Conservation (phyloP, 495 filamentous ascomycete species). For the Viridothelium virens region DNA sequence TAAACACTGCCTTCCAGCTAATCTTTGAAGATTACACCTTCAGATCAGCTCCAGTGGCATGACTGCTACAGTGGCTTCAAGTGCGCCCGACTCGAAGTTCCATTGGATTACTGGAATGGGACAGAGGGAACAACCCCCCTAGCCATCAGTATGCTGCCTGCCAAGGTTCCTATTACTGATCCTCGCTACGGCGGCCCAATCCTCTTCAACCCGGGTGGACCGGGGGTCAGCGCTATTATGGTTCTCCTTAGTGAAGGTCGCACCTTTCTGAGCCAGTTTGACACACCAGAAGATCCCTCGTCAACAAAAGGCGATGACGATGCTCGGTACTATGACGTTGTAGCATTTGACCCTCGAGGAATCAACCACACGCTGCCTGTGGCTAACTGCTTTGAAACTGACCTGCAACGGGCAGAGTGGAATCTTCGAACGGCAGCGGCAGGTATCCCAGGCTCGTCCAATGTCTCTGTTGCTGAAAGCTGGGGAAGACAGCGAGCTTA, state of each 20-base stretch:
- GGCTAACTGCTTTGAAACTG: slow-evolving; percentile 39
- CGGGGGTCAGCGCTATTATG: slow-evolving; percentile 36
- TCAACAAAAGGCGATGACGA: background rate
- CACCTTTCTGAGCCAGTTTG: slow-evolving; percentile 31
- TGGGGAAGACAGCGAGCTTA: background rate
- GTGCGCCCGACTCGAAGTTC: slow-evolving; percentile 33
- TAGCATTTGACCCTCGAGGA: slow-evolving; percentile 44
- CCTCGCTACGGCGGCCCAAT: slow-evolving; percentile 35
- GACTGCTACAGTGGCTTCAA: slow-evolving; percentile 28
- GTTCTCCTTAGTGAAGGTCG: slow-evolving; percentile 20
- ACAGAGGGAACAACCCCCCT: slow-evolving; percentile 20
- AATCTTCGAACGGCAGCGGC: background rate
- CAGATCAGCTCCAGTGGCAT: background rate
- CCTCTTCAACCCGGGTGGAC: slow-evolving; percentile 38
- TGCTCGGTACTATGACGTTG: slow-evolving; percentile 44
- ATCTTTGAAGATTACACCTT: background rate
- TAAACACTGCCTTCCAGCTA: background rate
- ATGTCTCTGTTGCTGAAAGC: background rate
- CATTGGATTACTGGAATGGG: slow-evolving; percentile 35
- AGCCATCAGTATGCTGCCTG: slow-evolving; percentile 32
- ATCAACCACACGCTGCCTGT: slow-evolving; percentile 31
- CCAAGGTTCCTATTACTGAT: slow-evolving; percentile 33
- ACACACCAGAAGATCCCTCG: slow-evolving; percentile 26
- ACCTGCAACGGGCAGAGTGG: background rate
- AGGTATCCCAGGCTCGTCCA: background rate